Evolutionary conservation across 225 moss, liverwort and hornwort species (phyloP).

Genomic region (Anthoceros angustus): DNA sequence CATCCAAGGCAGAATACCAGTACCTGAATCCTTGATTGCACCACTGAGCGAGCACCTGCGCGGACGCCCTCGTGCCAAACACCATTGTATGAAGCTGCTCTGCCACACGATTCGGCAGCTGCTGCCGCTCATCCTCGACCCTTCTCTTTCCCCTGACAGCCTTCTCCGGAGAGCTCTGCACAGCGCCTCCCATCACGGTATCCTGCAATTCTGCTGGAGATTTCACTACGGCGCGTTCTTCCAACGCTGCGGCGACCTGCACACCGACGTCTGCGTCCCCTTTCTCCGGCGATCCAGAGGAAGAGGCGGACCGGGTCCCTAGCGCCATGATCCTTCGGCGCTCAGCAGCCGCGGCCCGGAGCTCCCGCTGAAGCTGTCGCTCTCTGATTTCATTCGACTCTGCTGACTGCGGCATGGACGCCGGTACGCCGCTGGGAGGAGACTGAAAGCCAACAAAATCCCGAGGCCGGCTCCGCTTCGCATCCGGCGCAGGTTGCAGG

Average conservation of each 20-base stretch:
- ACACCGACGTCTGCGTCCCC: neutral
- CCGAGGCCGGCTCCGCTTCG: slow-evolving; percentile 93
- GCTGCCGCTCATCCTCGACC: slow-evolving; percentile 72
- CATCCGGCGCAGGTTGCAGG: slow-evolving; percentile 96
- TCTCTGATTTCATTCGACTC: slow-evolving; percentile 66
- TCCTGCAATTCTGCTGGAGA: slow-evolving; percentile 16
- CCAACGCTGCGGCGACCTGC: slow-evolving; percentile 16
- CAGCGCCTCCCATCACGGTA: slow-evolving; percentile 14
- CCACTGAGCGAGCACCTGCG: slow-evolving; percentile 93
- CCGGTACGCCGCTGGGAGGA: slow-evolving; percentile 9
- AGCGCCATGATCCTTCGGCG: slow-evolving; percentile 49
- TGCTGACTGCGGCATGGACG: slow-evolving; percentile 12
- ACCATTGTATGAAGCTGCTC: slow-evolving; percentile 94
- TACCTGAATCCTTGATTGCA: slow-evolving; percentile 99
- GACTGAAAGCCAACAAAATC: slow-evolving; percentile 37
- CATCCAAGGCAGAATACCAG: too few species aligned
- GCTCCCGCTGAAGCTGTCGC: slow-evolving; percentile 73
- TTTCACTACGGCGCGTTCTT: slow-evolving; percentile 23
- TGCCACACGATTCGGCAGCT: slow-evolving; percentile 55
- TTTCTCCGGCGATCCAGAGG: slow-evolving; percentile 30
- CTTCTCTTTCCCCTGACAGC: slow-evolving; percentile 72
- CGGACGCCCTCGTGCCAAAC: slow-evolving; percentile 63
- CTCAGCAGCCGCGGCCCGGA: slow-evolving; percentile 97
- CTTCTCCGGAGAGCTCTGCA: slow-evolving; percentile 54
- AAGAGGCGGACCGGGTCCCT: slow-evolving; percentile 30